Evolutionary conservation across 257 asterid genomes (phyloP).

Genomic region (Solanum piurae): DNA sequence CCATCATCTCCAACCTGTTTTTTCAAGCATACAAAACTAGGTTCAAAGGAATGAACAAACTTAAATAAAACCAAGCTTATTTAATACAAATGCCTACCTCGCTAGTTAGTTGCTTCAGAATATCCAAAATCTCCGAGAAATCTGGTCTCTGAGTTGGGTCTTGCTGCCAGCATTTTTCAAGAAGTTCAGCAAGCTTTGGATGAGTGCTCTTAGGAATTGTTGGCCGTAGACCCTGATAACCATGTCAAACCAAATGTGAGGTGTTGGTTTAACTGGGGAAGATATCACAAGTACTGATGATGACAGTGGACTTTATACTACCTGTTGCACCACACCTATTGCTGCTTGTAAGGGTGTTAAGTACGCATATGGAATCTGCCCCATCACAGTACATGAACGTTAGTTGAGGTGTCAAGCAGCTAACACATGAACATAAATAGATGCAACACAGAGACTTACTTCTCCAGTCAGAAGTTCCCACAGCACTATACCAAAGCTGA

Average conservation of each 20-base stretch:
- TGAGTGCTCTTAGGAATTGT: conserved; percentile 32
- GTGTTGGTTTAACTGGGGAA: neutral
- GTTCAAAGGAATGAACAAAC: neutral
- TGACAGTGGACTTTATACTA: neutral
- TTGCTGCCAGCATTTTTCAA: conserved; percentile 44
- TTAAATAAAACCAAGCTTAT: neutral
- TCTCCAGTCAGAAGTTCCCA: conserved; percentile 49
- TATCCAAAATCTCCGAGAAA: conserved; percentile 33
- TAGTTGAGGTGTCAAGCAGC: neutral
- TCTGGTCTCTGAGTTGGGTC: conserved; percentile 42
- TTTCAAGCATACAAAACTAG: neutral
- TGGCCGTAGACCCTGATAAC: conserved; percentile 37
- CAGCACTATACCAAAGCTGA: conserved; percentile 33
- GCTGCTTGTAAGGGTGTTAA: conserved; percentile 48
- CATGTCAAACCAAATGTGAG: neutral
- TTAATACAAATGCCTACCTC: conserved; percentile 16
- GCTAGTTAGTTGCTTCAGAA: conserved; percentile 21
- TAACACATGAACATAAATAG: neutral
- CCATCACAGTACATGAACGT: neutral
- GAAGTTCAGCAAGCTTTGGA: conserved; percentile 37
- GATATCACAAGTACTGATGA: neutral
- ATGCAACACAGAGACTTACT: conserved; percentile 10
- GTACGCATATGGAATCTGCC: conserved; percentile 37
- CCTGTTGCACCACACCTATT: conserved; percentile 41
- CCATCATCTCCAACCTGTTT: conserved; percentile 28